Evolutionary conservation across 106 monocot species (phyloP), one percentile per base, ranked within the genome.

Genomic region (Platanthera guangdongensis): DNA sequence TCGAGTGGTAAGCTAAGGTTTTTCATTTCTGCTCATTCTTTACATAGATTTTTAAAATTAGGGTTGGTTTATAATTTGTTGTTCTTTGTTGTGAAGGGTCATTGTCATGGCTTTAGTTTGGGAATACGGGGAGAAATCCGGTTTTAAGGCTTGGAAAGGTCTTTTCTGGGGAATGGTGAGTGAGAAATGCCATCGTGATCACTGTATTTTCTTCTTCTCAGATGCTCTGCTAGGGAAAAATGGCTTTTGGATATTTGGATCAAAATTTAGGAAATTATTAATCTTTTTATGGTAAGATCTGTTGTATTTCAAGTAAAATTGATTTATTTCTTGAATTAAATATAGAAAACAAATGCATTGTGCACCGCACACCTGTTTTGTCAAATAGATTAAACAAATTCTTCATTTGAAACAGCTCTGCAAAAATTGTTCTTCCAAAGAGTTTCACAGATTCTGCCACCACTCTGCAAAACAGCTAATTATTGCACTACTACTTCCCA

Each of bases 121-220:
- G 96, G 75, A 93, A 75, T 96, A 93, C 71, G 96, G 96, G 16
- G 93, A 93, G 47, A 84, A 82, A 65, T 86, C 96, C 9, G 91
- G 88, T 12, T 83, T 89, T 54, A 78, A 84, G 18, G 75, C 90
- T 4, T 96, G 95, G 95, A 96, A 96, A 68, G 93, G 93, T 16
- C 90, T 96, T 55, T 84, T 93, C 0, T 96, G 93, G 90, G 93
- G 93, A 71, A 96, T 96, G 96, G 96, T 93, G 50, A 86, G 83
- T 74, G 30, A 47, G 46, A 53, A 52, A n/a, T 59, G 59, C 21
- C 59, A 59, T 59, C 3, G n/a, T 59, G 19, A 57, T 5, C 21
- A 21, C 7, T 16, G 6, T 5, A 21, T 59, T 59, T 59, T 59
- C 21, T 59, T 59, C 19, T 18, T 5, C 6, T 59, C 7, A 59